Conservation (phyloP, 1,284 basidiomycete genomes). For the Cystobasidium pallidum region DNA sequence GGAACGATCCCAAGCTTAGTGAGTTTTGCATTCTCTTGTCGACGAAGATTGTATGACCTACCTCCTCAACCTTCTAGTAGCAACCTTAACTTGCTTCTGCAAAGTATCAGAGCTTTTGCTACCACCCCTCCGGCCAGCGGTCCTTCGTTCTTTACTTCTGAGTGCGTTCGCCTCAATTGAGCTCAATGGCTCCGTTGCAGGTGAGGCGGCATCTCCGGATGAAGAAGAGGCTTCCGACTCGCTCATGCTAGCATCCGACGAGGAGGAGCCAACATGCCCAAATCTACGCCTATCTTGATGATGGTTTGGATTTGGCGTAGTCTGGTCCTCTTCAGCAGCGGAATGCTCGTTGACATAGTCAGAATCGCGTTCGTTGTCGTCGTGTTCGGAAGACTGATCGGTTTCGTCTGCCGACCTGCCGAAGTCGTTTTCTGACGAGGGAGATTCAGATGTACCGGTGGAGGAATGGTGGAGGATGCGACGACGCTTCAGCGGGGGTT, state of each 20-base stretch:
- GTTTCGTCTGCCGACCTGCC: background rate
- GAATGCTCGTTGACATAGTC: slow-evolving; percentile 29
- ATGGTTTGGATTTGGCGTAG: slow-evolving; percentile 9
- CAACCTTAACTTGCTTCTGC: slow-evolving; percentile 2
- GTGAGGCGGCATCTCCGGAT: slow-evolving; percentile 32
- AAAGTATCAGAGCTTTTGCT: background rate
- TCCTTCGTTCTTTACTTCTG: background rate
- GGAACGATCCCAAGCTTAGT: background rate
- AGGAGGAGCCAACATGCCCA: background rate
- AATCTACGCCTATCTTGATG: background rate
- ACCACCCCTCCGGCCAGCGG: background rate
- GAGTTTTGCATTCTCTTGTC: background rate
- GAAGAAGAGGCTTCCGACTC: slow-evolving; percentile 47
- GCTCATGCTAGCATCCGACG: slow-evolving; percentile 16
- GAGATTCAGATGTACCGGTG: slow-evolving; percentile 20
- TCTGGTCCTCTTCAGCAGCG: slow-evolving; percentile 25
- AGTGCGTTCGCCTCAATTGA: slow-evolving; percentile 47
- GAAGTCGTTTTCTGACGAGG: background rate
- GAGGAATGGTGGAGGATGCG: slow-evolving; percentile 36
- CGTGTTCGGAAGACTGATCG: slow-evolving; percentile 29
- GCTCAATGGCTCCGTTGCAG: slow-evolving; percentile 49
- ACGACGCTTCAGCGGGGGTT: slow-evolving; percentile 28
- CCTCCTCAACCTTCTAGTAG: slow-evolving; percentile 14
- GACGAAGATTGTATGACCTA: background rate
- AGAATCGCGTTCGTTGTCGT: slow-evolving; percentile 32